phyloP scores from a whole-genome alignment of 768 basidiomycete species.

The Tulasnella sp. region DNA sequence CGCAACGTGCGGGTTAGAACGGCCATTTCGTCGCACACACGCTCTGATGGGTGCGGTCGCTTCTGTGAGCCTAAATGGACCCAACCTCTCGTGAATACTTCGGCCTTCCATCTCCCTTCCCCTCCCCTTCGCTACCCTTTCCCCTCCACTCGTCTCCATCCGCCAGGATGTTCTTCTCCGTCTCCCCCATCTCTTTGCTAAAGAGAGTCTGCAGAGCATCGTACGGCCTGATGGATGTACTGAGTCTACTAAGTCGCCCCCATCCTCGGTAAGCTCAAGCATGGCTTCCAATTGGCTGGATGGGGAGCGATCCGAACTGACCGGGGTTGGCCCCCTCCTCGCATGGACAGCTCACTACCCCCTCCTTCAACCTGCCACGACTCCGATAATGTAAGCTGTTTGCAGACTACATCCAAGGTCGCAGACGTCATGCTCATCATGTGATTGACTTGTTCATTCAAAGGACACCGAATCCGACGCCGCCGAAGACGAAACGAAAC shows the following conservation, averaged over 20 bases:
- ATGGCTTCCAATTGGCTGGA: not conserved
- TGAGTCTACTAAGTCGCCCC: not conserved
- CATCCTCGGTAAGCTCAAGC: constrained; percentile 9
- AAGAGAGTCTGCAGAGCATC: not conserved
- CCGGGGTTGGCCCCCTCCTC: not conserved
- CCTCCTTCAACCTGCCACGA: constrained; percentile 15
- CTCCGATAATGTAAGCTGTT: constrained; percentile 6
- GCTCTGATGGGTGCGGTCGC: not conserved
- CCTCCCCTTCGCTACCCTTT: constrained; percentile 5
- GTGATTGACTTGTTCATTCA: not conserved
- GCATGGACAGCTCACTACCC: not conserved
- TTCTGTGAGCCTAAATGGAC: constrained; percentile 27
- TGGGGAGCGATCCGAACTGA: not conserved
- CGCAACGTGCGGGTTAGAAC: constrained; percentile 19
- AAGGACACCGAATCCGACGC: not conserved
- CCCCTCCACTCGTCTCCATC: not conserved
- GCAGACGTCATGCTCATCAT: not conserved
- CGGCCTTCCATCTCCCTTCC: not conserved
- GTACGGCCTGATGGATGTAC: not conserved
- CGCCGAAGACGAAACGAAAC: constrained; percentile 27
- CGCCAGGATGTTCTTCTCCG: constrained; percentile 15
- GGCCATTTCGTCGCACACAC: constrained; percentile 14
- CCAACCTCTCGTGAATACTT: not conserved
- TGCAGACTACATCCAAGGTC: too few species aligned
- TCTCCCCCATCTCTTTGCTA: constrained; percentile 11